A percentile compares a stretch with the other conserved stretches of the same genome.
Evolutionary conservation across 2,329 filamentous ascomycete genomes (phyloP).

Genomic region (Pyricularia grisea): DNA sequence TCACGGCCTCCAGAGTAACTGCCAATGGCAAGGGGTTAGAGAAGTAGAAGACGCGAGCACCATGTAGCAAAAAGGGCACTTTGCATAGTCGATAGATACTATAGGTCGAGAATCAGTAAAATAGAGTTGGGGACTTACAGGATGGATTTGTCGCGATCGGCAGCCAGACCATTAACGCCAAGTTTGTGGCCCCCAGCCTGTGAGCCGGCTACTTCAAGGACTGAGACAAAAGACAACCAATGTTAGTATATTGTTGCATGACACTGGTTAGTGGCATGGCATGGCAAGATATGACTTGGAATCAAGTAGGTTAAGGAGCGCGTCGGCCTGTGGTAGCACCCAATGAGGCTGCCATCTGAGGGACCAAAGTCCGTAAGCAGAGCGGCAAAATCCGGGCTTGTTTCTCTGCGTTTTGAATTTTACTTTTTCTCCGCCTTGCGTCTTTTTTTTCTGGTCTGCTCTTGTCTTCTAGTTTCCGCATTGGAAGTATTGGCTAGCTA

Average conservation of each 20-base stretch:
- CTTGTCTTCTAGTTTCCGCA: not conserved
- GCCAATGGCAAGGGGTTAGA: not conserved
- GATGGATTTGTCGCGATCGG: constrained; percentile 74
- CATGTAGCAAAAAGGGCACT: not conserved
- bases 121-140: constrained; percentile 50
- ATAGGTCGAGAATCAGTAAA: not conserved
- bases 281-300: not conserved
- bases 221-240: constrained; percentile 22
- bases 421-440: not conserved
- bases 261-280: not conserved
- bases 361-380: not conserved
- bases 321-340: not conserved
- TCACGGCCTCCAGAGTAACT: constrained; percentile 92
- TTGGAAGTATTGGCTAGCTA: not conserved
- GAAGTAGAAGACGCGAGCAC: not conserved
- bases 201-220: constrained; percentile 49
- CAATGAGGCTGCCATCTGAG: not conserved
- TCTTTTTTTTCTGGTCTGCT: not conserved
- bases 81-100: not conserved
- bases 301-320: not conserved
- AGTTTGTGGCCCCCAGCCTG: constrained; percentile 74
- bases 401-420: not conserved
- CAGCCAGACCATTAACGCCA: constrained; percentile 87
- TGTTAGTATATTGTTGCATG: constrained; percentile 9
- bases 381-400: not conserved